Evolutionary conservation across 2,329 filamentous ascomycete genomes (phyloP).

Genomic region (Trichoderma sp.): DNA sequence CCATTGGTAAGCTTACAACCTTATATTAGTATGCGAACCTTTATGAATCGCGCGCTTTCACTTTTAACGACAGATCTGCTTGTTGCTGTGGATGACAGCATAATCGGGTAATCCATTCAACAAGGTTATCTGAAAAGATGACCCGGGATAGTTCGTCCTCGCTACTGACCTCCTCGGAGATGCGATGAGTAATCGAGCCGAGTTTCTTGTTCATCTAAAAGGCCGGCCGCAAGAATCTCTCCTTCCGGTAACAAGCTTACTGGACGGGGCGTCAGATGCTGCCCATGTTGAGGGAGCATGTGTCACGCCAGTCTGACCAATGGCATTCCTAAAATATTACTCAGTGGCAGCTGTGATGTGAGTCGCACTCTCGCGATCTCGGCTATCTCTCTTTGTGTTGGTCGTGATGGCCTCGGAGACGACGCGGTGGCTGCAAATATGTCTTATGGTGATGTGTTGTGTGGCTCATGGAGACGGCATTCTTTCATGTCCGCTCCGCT

Average conservation of each 20-base stretch:
- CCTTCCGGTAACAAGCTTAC: not conserved
- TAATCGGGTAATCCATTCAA: not conserved
- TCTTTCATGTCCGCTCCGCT: not conserved
- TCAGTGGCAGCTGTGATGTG: not conserved
- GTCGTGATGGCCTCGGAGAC: not conserved
- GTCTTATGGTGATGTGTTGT: not conserved
- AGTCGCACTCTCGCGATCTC: not conserved
- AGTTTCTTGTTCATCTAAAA: not conserved
- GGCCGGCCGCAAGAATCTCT: not conserved
- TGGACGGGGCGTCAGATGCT: not conserved
- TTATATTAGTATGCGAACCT: not conserved
- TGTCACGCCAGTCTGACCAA: conserved; percentile 1
- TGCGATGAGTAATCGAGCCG: not conserved
- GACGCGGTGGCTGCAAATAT: not conserved
- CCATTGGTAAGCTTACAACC: not conserved
- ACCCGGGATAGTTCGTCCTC: not conserved
- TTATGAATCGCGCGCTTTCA: not conserved
- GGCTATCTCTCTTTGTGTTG: not conserved
- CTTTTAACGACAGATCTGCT: not conserved
- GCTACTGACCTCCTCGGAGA: not conserved
- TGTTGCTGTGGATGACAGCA: not conserved
- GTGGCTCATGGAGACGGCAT: not conserved
- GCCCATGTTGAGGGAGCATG: not conserved
- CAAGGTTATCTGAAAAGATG: not conserved
- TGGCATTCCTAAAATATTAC: conserved; percentile 2